phyloP scores from a whole-genome alignment of 768 basidiomycete genomes.

The Podaxis sp. region DNA sequence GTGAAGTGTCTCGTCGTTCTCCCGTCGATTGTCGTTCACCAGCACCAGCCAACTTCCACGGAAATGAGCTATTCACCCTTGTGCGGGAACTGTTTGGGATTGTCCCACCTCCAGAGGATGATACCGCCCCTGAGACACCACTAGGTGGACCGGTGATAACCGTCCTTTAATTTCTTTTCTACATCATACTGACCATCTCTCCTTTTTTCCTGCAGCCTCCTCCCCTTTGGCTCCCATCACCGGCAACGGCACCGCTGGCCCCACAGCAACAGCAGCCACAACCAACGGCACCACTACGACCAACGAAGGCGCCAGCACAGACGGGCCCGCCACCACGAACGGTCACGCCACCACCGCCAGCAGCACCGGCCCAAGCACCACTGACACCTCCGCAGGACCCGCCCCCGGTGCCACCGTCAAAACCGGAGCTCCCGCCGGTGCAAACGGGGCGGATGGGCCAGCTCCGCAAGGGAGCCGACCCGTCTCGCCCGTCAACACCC shows the following conservation, averaged over 20 bases:
- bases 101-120: conserved; percentile 18
- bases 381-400: conserved; percentile 10
- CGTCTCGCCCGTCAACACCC: conserved; percentile 11
- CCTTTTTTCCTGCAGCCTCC: conserved; percentile 13
- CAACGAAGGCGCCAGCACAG: conserved; percentile 16
- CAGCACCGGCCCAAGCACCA: conserved; percentile 8
- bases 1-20: conserved; percentile 45
- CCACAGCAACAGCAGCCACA: neutral
- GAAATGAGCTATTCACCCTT: conserved; percentile 30
- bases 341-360: conserved; percentile 12
- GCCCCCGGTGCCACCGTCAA: conserved; percentile 13
- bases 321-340: conserved; percentile 11
- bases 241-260: conserved; percentile 7
- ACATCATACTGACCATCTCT: conserved; percentile 17
- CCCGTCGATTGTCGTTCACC: conserved; percentile 34
- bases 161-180: conserved; percentile 16
- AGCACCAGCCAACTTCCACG: conserved; percentile 29
- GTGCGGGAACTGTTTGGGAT: conserved; percentile 34
- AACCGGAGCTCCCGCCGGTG: conserved; percentile 12
- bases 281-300: conserved; percentile 9
- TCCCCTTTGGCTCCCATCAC: neutral
- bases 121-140: conserved; percentile 12
- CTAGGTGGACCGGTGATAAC: conserved; percentile 35
- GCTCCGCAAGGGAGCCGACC: conserved; percentile 1
- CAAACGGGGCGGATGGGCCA: conserved; percentile 1